Evolutionary conservation across 345 rosid genomes (phyloP), one percentile per base, ranked within the genome.

Genomic region (Linum usitatissimum): DNA sequence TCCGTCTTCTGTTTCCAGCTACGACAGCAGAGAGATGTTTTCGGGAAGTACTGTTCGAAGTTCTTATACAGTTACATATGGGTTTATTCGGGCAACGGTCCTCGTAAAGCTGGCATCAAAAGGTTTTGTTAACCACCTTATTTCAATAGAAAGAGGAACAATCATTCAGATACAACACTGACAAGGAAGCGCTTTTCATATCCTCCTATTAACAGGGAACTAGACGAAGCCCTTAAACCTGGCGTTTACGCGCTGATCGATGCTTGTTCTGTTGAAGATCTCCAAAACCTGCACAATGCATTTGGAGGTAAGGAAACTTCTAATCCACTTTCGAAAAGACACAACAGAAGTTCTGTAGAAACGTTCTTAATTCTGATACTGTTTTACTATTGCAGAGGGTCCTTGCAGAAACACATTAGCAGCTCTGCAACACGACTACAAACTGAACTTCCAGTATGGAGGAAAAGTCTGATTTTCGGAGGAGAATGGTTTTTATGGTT

Each of bases 181-280:
- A 40, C 28, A 40, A 7, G 13, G 61, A 60, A 65, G 40, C 39
- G 42, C 30, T 17, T 71, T 62, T 20, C 18, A 30, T 7, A 20
- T 70, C 63, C 63, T 40, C 9, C 61, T 38, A 69, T 73, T 64
- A 70, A 64, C 85, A 93, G 99, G 81, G 96, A 93, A 73, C 69
- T 87, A 67, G 90, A 90, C 63, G 97, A 84, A 76, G 96, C 97
- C 65, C 75, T 93, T 65, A 87, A 68, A 66, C 96, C 99, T 31
- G 97, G 96, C 64, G 79, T 93, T 15, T 83, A 86, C 76, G 97
- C 99, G 64, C 70, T 93, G 64, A 77, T 93, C 68, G 99, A 93
- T 68, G 76, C 83, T 62, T 93, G 99, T 75, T 79, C 90, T 30
- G 79, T 79, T 9, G 72, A 83, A 48, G 91, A 93, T 73, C 85